These are phyloP conservation scores for Primulina eburnea DNA, from an alignment of 257 asterid genomes.

Conservation along the genomic window DNA sequence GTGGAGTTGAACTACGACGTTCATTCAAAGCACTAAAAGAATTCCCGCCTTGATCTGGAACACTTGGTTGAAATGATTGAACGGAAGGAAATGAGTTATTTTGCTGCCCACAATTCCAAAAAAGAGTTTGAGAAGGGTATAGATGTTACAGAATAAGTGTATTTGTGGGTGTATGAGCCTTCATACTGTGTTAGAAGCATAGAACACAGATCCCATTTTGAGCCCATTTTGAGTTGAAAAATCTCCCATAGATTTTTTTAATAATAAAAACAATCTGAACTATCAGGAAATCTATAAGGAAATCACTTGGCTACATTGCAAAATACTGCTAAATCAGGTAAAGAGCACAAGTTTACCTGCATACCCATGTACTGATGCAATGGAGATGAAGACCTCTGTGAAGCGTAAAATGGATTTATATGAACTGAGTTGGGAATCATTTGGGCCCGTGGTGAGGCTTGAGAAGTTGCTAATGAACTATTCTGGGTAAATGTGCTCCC, in stretches of 20 bases:
- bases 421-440: slow-evolving; percentile 23
- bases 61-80: slow-evolving; percentile 34
- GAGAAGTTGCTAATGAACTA: slow-evolving; percentile 39
- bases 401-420: slow-evolving; percentile 30
- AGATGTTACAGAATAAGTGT: not conserved
- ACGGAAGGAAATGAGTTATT: slow-evolving; percentile 23
- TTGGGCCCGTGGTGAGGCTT: slow-evolving; percentile 34
- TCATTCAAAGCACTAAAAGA: slow-evolving; percentile 34
- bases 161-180: not conserved
- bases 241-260: not conserved
- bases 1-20: slow-evolving; percentile 22
- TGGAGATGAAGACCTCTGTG: slow-evolving; percentile 35
- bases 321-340: not conserved
- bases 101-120: slow-evolving; percentile 35
- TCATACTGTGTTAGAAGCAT: slow-evolving; percentile 2
- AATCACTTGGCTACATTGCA: not conserved
- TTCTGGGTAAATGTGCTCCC: slow-evolving; percentile 18
- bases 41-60: slow-evolving; percentile 33
- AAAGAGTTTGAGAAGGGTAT: slow-evolving; percentile 18
- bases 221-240: not conserved
- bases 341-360: slow-evolving; percentile 35
- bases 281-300: not conserved
- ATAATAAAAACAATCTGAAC: not conserved
- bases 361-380: slow-evolving; percentile 30
- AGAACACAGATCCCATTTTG: not conserved